Conservation (phyloP, 352 stramenopile species). For the Globisporangium cylindrosporum region DNA sequence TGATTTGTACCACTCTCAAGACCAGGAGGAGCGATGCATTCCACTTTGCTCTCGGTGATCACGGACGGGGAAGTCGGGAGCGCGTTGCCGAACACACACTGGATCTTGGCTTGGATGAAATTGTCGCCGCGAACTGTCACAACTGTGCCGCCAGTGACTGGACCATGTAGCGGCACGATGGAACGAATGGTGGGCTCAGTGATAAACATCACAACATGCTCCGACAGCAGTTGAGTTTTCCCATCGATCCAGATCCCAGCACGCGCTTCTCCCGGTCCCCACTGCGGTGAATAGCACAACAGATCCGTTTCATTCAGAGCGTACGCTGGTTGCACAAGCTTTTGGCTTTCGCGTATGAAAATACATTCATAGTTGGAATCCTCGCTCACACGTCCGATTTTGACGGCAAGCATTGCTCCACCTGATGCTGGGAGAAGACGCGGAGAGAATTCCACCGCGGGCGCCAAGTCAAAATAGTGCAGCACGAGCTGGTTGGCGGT, state of each 20-base stretch:
- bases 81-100: slow-evolving; percentile 28
- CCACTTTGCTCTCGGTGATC: slow-evolving; percentile 17
- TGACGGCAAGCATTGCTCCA: slow-evolving; percentile 26
- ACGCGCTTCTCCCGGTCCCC: slow-evolving; percentile 22
- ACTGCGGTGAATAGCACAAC: slow-evolving; percentile 27
- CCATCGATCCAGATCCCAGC: slow-evolving; percentile 27
- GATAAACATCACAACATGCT: slow-evolving; percentile 22
- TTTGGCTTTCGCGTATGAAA: slow-evolving; percentile 23
- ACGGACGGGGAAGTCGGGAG: slow-evolving; percentile 18
- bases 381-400: slow-evolving; percentile 12
- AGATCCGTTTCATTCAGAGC: slow-evolving; percentile 22
- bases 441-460: slow-evolving; percentile 24
- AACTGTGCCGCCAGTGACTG: slow-evolving; percentile 24
- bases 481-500: slow-evolving; percentile 24
- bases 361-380: slow-evolving; percentile 31
- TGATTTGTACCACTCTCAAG: not conserved
- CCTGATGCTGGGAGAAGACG: slow-evolving; percentile 23
- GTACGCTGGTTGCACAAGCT: slow-evolving; percentile 22
- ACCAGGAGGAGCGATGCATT: slow-evolving; percentile 22
- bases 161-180: slow-evolving; percentile 25
- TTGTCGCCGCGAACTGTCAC: slow-evolving; percentile 23
- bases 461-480: slow-evolving; percentile 34
- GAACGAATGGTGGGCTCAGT: slow-evolving; percentile 21
- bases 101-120: slow-evolving; percentile 16
- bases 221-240: slow-evolving; percentile 22